phyloP scores from a whole-genome alignment of 2,329 filamentous ascomycete genomes.

The Fusarium heterosporum region DNA sequence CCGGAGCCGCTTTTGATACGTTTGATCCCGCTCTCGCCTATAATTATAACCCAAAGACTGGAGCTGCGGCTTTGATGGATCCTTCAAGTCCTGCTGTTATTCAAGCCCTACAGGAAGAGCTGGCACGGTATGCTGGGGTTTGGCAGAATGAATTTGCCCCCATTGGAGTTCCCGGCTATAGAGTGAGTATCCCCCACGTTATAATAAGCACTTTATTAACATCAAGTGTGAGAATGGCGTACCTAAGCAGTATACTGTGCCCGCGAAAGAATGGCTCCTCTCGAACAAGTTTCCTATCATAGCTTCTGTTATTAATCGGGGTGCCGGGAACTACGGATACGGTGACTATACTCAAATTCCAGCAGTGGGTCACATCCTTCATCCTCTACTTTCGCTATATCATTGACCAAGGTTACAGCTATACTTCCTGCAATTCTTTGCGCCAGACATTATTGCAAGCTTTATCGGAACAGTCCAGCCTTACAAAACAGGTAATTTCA shows the following conservation, averaged over 20 bases:
- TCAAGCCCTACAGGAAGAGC: neutral
- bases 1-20: neutral
- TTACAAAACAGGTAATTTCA: neutral
- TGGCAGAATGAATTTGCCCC: neutral
- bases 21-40: neutral
- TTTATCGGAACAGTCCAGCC: neutral
- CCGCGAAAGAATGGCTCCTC: neutral
- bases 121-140: neutral
- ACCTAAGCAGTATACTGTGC: neutral
- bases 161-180: neutral
- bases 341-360: neutral
- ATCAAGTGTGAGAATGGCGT: neutral
- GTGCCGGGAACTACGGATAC: neutral
- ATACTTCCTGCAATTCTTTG: constrained; percentile 3
- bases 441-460: neutral
- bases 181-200: neutral
- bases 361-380: neutral
- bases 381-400: neutral
- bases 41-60: neutral
- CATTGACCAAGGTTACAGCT: neutral
- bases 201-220: neutral
- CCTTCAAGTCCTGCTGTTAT: neutral
- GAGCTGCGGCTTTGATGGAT: neutral
- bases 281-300: neutral
- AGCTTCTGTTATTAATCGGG: neutral